These are phyloP conservation scores for Tieghemostelium lacteum DNA, from an alignment of 78 protist species.

Conservation along the genomic window DNA sequence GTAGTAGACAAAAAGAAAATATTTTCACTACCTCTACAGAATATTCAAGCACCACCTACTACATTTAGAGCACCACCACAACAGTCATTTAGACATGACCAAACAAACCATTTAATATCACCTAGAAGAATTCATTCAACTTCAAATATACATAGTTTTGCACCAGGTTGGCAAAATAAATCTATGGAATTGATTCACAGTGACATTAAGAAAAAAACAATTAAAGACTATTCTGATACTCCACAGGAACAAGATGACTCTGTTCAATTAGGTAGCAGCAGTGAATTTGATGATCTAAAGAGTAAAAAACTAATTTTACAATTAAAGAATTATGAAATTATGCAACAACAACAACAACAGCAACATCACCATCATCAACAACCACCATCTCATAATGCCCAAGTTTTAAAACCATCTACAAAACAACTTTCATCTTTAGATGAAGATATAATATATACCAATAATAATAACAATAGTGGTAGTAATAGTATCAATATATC, in stretches of 20 bases:
- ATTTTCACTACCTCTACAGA: too few species aligned
- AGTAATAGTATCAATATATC: background rate
- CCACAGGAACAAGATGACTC: constrained; percentile 36
- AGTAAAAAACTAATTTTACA: background rate
- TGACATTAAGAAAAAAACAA: constrained; percentile 29
- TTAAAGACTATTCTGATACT: background rate
- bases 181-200: constrained; percentile 19
- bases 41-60: too few species aligned
- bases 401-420: background rate
- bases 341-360: constrained; percentile 4
- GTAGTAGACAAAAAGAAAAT: background rate
- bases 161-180: constrained; percentile 17
- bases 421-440: too few species aligned
- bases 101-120: background rate
- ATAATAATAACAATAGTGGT: background rate
- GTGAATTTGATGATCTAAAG: constrained; percentile 15
- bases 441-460: too few species aligned
- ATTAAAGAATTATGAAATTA: background rate
- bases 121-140: constrained; percentile 45
- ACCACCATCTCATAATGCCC: background rate
- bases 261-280: constrained; percentile 37
- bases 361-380: background rate
- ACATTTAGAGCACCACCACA: background rate
- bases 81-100: background rate
- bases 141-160: constrained; percentile 3